Conservation (phyloP, 2,329 filamentous ascomycete species). For the Botrytis fabae region DNA sequence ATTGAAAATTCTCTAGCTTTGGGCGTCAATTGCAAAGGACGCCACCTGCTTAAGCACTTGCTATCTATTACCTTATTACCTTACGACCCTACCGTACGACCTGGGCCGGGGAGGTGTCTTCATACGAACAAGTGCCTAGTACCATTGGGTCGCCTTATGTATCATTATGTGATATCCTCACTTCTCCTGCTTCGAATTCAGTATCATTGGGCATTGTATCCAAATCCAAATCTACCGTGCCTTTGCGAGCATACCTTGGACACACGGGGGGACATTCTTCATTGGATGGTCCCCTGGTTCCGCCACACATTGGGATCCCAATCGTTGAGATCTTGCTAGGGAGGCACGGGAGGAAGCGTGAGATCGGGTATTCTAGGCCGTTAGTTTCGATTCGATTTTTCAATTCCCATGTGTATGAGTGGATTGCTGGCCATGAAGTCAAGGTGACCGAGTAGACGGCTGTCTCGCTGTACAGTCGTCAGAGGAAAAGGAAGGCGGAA, state of each 20-base stretch:
- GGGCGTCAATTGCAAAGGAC: slow-evolving; percentile 9
- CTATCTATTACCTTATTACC: neutral
- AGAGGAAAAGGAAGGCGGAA: neutral
- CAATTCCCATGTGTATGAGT: neutral
- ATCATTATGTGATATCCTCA: neutral
- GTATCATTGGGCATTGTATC: neutral
- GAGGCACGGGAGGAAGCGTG: neutral
- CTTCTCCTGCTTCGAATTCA: neutral
- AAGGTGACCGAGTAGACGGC: neutral
- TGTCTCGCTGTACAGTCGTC: neutral
- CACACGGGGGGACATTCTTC: neutral
- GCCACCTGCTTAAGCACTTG: neutral
- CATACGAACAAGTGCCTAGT: neutral
- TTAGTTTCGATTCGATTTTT: neutral
- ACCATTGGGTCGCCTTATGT: slow-evolving; percentile 6
- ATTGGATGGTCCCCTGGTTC: slow-evolving; percentile 6
- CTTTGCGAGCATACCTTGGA: neutral
- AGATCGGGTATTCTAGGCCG: neutral
- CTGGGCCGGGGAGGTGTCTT: neutral
- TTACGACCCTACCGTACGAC: neutral
- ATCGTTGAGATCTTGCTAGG: neutral
- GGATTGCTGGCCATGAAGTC: neutral
- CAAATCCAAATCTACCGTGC: neutral
- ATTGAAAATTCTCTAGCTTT: slow-evolving; percentile 8
- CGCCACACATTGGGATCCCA: slow-evolving; percentile 10